phyloP scores from a whole-genome alignment of 805 yeast genomes.

The Candida andamanensis region DNA sequence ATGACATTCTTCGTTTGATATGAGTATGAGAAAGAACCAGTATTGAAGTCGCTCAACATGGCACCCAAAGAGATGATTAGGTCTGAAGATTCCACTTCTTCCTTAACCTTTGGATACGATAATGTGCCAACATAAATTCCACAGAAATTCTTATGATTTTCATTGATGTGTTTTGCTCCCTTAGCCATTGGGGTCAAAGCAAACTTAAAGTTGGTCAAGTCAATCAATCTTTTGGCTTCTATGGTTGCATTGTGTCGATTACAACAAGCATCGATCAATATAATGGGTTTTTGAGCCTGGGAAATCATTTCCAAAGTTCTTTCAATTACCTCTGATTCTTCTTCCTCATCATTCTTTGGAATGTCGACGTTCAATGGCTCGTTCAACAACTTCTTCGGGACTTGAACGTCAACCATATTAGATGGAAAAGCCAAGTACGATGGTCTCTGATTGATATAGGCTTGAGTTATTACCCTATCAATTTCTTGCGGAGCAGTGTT shows the following conservation, averaged over 20 bases:
- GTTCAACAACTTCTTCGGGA: slow-evolving; percentile 52
- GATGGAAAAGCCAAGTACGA: slow-evolving; percentile 82
- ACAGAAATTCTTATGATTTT: slow-evolving; percentile 66
- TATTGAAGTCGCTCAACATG: slow-evolving; percentile 51
- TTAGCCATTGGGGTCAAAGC: slow-evolving; percentile 91
- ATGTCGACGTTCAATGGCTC: slow-evolving; percentile 56
- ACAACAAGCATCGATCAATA: slow-evolving; percentile 85
- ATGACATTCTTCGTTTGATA: slow-evolving; percentile 35
- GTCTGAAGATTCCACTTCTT: slow-evolving; percentile 37
- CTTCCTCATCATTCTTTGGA: slow-evolving; percentile 27
- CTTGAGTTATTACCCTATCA: slow-evolving; percentile 70
- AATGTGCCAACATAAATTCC: slow-evolving; percentile 86
- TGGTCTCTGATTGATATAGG: slow-evolving; percentile 70
- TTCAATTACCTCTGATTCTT: slow-evolving; percentile 34
- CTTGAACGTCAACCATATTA: slow-evolving; percentile 64
- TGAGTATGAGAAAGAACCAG: slow-evolving; percentile 36
- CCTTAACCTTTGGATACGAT: slow-evolving; percentile 31
- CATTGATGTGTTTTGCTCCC: slow-evolving; percentile 57
- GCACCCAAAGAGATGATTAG: slow-evolving; percentile 78
- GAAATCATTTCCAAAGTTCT: slow-evolving; percentile 45
- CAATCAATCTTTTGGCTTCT: slow-evolving; percentile 61
- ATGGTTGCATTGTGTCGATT: slow-evolving; percentile 64
- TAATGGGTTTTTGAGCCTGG: slow-evolving; percentile 62
- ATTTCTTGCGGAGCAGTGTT: slow-evolving; percentile 63
- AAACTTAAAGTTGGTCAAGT: slow-evolving; percentile 70